Base-by-base conservation (phyloP, 208 protist genomes). In the Vickermania spadyakhi region DNA sequence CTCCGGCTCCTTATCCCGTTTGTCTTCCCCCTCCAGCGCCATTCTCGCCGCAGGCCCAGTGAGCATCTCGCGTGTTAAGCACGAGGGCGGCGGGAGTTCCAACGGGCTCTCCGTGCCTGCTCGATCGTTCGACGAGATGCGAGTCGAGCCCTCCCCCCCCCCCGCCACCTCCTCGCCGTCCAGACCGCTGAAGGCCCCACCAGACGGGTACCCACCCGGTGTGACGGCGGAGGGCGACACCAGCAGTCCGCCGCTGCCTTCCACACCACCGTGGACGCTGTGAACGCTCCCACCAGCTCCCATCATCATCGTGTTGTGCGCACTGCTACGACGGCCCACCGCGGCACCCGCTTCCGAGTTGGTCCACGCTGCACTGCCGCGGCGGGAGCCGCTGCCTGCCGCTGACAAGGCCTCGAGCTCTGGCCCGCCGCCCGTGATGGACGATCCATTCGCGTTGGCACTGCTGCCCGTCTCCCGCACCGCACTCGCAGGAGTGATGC, bases 21-120 rank as follows among this genome's bases (percentile, higher is more conserved):
- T 78, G 5, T 68, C 60, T 29, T 74, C 80, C 31, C 64, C 72
- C 36, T 55, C 51, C 51, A 55, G 13, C 51, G 21, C 51, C 51
- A 5, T 11, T 18, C 7, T 45, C 36, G 36, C 36, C 18, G 36
- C 36, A 45, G 36, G 36, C 18, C 36, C 36, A 18, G 36, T 45
- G 11, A 27, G 51, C 51, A 55, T 55, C 21, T 55, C 51, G 11
- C 21, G 25, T 22, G 51, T 27, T 5, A 18, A 23, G 7, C 7
- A 23, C 51, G 13, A 28, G 11, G 25, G 51, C 51, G 21, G 13
- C 21, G 25, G 51, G n/a, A 55, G 51, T 23, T 23, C 13, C 51
- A 11, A 11, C n/a, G 51, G 5, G 13, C 51, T 22, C 51, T 27
- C 25, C 51, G 7, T 26, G n/a, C 51, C 21, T 18, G 11, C 36